phyloP scores from a whole-genome alignment of 495 filamentous ascomycete genomes.

The Trichoderma gamsii region DNA sequence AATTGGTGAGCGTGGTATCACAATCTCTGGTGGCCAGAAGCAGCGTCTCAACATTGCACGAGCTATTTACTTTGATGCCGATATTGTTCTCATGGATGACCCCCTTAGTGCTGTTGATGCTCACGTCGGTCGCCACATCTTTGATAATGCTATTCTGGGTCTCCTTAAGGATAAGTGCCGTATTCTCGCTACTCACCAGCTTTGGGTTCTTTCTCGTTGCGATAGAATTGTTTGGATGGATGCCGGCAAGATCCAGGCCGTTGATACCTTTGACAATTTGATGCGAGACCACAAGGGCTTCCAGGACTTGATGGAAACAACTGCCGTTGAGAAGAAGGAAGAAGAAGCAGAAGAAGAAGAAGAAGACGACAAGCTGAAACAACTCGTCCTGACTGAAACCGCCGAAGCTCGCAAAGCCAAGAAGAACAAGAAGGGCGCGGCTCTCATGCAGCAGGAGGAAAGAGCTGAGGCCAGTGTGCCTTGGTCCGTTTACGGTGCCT shows the following conservation, averaged over 20 bases:
- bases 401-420: conserved; percentile 48
- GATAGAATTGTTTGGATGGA: conserved; percentile 91
- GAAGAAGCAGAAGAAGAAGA: conserved; percentile 37
- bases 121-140: conserved; percentile 87
- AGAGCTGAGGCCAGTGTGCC: conserved; percentile 72
- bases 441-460: conserved; percentile 89
- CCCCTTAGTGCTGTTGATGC: conserved; percentile 78
- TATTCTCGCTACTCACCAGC: conserved; percentile 89
- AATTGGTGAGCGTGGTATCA: conserved; percentile 76
- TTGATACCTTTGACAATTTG: conserved; percentile 83
- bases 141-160: conserved; percentile 90
- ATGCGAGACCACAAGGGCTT: conserved; percentile 71
- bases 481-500: conserved; percentile 76
- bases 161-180: conserved; percentile 82
- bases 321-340: conserved; percentile 64
- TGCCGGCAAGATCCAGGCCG: conserved; percentile 68
- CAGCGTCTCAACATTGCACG: conserved; percentile 78
- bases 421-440: conserved; percentile 54
- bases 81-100: conserved; percentile 80
- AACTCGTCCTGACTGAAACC: conserved; percentile 21
- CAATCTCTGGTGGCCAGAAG: conserved; percentile 78
- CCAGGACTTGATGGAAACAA: conserved; percentile 74
- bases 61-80: conserved; percentile 78
- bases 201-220: conserved; percentile 84
- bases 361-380: conserved; percentile 42